These are phyloP conservation scores for Candida berthetii DNA, from an alignment of 805 yeast species.

Conservation along the genomic window DNA sequence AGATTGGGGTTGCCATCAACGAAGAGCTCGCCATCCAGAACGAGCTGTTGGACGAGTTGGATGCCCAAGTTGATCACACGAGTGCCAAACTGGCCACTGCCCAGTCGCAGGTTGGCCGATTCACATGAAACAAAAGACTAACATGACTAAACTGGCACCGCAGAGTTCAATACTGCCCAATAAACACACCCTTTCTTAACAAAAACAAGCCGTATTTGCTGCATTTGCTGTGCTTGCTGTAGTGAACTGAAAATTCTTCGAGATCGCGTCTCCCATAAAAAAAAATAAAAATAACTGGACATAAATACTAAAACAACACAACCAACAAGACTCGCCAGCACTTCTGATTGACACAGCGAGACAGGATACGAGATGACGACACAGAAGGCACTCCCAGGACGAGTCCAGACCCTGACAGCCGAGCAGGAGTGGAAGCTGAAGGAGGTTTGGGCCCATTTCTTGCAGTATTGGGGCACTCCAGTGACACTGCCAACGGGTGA, in stretches of 20 bases:
- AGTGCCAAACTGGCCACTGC: conserved; percentile 59
- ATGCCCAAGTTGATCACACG: conserved; percentile 60
- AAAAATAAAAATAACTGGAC: no score
- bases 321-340: no score
- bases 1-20: conserved; percentile 68
- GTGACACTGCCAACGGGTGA: conserved; percentile 16
- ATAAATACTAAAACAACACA: no score
- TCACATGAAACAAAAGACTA: background rate
- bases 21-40: conserved; percentile 74
- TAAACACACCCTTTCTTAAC: no score
- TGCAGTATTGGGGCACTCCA: conserved; percentile 52
- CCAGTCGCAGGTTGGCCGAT: conserved; percentile 5
- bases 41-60: conserved; percentile 60
- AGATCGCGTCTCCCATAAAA: no score
- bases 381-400: conserved; percentile 27
- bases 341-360: no score
- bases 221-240: no score
- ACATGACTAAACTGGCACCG: background rate
- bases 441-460: conserved; percentile 62
- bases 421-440: conserved; percentile 63
- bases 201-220: no score
- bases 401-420: conserved; percentile 36
- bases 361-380: no score
- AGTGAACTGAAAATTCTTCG: no score
- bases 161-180: no score